Evolutionary conservation across 2,329 filamentous ascomycete species (phyloP).

Genomic region (Xylariaceae sp.): DNA sequence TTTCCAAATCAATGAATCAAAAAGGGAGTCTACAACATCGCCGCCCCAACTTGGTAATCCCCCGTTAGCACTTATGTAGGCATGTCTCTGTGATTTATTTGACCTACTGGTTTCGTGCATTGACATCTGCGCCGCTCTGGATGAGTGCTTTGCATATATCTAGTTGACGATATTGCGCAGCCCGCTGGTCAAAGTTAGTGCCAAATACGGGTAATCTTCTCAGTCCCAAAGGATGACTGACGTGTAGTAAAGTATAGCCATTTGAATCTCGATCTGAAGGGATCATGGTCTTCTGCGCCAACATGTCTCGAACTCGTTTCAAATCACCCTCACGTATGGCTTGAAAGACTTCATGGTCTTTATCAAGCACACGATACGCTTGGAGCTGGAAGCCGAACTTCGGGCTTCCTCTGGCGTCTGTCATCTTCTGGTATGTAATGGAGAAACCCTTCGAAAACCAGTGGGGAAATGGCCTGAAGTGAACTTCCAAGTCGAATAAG

Average conservation of each 20-base stretch:
- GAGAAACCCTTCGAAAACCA: background rate
- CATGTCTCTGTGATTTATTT: too few species aligned
- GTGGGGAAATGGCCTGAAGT: background rate
- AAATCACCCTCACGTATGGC: background rate
- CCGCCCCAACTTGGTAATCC: too few species aligned
- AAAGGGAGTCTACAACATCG: too few species aligned
- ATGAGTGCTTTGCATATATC: background rate
- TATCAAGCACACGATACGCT: background rate
- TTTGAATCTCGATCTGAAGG: background rate
- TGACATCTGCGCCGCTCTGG: slow-evolving; percentile 1
- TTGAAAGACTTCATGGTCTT: background rate
- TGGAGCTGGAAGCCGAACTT: background rate
- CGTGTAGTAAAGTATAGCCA: background rate
- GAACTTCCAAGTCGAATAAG: background rate
- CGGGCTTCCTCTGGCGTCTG: background rate
- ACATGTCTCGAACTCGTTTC: background rate
- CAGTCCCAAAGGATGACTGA: too few species aligned
- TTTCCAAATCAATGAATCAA: too few species aligned
- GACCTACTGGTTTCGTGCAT: background rate
- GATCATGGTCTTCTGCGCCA: background rate
- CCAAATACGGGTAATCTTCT: too few species aligned
- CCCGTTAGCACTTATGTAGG: too few species aligned
- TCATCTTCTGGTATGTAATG: background rate
- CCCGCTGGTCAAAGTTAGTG: too few species aligned
- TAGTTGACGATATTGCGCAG: too few species aligned